Evolutionary conservation across 805 yeast species (phyloP).

Genomic region (Wickerhamiella vanderwaltii): DNA sequence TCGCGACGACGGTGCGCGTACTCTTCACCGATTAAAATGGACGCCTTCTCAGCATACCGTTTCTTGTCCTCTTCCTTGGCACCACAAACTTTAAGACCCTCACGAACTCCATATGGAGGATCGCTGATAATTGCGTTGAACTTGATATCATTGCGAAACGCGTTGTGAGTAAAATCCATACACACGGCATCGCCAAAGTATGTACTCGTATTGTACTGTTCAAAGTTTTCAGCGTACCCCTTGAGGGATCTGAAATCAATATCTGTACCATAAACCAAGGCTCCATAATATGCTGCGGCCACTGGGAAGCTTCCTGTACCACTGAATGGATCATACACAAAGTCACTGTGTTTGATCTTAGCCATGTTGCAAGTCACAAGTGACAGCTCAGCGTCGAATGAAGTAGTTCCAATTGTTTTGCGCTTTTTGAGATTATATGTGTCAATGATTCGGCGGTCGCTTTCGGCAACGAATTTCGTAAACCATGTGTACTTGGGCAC

Average conservation of each 20-base stretch:
- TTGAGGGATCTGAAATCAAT: slow-evolving; percentile 71
- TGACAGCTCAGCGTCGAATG: slow-evolving; percentile 89
- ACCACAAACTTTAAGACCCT: slow-evolving; percentile 88
- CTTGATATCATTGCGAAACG: slow-evolving; percentile 47
- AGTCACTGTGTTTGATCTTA: slow-evolving; percentile 49
- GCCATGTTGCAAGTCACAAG: slow-evolving; percentile 80
- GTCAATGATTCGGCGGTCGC: slow-evolving; percentile 56
- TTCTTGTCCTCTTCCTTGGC: slow-evolving; percentile 37
- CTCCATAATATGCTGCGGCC: slow-evolving; percentile 79
- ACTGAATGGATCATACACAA: slow-evolving; percentile 87
- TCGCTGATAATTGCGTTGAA: slow-evolving; percentile 85
- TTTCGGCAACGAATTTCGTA: slow-evolving; percentile 62
- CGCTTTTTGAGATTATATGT: slow-evolving; percentile 69
- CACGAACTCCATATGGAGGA: slow-evolving; percentile 97
- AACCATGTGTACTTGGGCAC: slow-evolving; percentile 42
- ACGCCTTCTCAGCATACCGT: slow-evolving; percentile 58
- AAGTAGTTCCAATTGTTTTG: slow-evolving; percentile 87
- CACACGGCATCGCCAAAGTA: slow-evolving; percentile 64
- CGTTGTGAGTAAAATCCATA: slow-evolving; percentile 91
- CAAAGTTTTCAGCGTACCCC: slow-evolving; percentile 64
- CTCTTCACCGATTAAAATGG: slow-evolving; percentile 60
- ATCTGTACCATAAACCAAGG: slow-evolving; percentile 73
- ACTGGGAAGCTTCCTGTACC: slow-evolving; percentile 93
- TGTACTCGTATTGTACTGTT: slow-evolving; percentile 50
- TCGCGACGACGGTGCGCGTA: slow-evolving; percentile 66